A percentile compares a stretch with the other conserved stretches of the same genome.
These are phyloP conservation scores for Diaporthe caulivora DNA, from an alignment of 2,329 filamentous ascomycete species.

Conservation along the genomic window DNA sequence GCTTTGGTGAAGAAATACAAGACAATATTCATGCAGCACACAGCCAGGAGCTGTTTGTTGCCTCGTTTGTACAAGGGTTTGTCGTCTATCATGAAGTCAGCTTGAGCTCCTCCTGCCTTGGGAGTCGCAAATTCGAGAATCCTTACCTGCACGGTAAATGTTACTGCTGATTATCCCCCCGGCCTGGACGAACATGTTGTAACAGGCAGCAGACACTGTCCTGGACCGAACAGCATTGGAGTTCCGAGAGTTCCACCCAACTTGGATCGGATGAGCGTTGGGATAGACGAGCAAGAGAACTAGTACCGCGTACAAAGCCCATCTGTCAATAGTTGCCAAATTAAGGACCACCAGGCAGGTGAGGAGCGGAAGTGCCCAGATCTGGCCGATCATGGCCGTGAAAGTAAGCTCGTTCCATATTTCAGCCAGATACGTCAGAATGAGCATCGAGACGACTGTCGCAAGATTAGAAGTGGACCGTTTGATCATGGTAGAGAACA, in stretches of 20 bases:
- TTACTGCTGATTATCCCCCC: conserved; percentile 56
- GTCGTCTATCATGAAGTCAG: conserved; percentile 46
- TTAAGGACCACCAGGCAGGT: conserved; percentile 60
- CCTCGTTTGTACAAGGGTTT: conserved; percentile 64
- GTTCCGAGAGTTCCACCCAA: conserved; percentile 66
- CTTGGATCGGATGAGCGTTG: conserved; percentile 60
- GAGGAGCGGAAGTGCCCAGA: conserved; percentile 73
- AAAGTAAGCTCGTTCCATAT: conserved; percentile 63
- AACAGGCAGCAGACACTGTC: conserved; percentile 73
- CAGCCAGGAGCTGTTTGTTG: conserved; percentile 66
- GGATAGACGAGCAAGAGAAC: conserved; percentile 56
- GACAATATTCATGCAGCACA: conserved; percentile 52
- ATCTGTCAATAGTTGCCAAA: conserved; percentile 52
- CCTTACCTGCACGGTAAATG: conserved; percentile 53
- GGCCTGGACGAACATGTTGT: conserved; percentile 67
- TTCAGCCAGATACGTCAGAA: conserved; percentile 55
- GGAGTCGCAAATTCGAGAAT: too few relatives aligned
- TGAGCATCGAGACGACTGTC: conserved; percentile 52
- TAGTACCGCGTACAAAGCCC: conserved; percentile 57
- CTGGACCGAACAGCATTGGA: conserved; percentile 71
- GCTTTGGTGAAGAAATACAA: conserved; percentile 47
- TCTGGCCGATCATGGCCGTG: conserved; percentile 60
- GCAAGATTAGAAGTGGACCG: neutral
- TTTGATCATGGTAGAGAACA: neutral
- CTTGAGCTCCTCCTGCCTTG: too few relatives aligned